Evolutionary conservation across 1,284 basidiomycete species (phyloP), one percentile per base, ranked within the genome.

Genomic region (Tilletia walkeri): DNA sequence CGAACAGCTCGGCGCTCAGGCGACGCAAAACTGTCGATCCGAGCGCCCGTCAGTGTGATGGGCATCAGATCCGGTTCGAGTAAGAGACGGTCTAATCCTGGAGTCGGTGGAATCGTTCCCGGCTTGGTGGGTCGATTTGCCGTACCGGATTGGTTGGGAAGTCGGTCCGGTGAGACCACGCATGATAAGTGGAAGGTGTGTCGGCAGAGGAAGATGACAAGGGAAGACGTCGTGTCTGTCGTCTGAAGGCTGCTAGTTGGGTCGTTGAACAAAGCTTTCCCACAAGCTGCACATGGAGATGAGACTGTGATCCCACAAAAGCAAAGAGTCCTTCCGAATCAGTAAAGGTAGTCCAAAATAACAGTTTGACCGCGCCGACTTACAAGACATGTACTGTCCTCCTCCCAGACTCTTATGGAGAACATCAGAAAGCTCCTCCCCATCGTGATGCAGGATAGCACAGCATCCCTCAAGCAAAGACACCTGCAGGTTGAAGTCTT

Each of bases 401-500:
- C 47, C 72, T 72, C 38, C 68, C 67, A 50, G 75, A 34, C 71
- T 70, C 7, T 70, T 59, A 30, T 75, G 66, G 59, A 80, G 71
- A 9, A 78, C 74, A 12, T 74, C 67, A n/a, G 70, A 50, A 5
- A 79, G 69, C n/a, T 75, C 72, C 54, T 72, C 68, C 0, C 71
- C 73, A 59, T 81, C 78, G 48, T 76, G 76, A n/a, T 73, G 66
- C 39, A 82, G 68, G 18, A 83, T 80, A 9, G 72, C 75, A 41
- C 71, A 67, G 71, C 81, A 82, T 5, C 80, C 80, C 24, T 80
- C 72, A 12, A 82, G 59, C 41, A 83, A 74, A 39, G 78, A 79
- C 18, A 86, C 85, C 80, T 89, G 88, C 3, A 98, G 85, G 78
- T 96, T 93, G 81, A 95, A 97, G 79, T 97, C 94, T 73, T 95